A percentile compares a stretch with the other conserved stretches of the same genome.
phyloP scores from a whole-genome alignment of 495 filamentous ascomycete genomes.

The Xylaria acuta region DNA sequence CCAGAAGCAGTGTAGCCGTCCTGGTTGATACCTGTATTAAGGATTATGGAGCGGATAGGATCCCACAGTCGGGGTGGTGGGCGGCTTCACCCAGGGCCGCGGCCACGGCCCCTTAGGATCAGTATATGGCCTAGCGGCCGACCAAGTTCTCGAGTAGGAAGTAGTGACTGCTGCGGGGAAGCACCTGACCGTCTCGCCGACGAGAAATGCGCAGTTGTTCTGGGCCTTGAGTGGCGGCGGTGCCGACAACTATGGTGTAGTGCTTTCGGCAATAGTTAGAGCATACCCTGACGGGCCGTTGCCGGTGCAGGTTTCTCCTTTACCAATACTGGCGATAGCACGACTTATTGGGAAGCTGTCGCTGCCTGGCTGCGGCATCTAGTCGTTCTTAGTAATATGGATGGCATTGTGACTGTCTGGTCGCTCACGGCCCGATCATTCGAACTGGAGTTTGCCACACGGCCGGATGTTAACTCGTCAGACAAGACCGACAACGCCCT shows the following conservation, averaged over 20 bases:
- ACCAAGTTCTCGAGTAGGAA: conserved; percentile 51
- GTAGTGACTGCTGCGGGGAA: conserved; percentile 58
- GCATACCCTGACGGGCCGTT: conserved; percentile 36
- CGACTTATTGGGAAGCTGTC: background rate
- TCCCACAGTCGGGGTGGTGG: too few species aligned
- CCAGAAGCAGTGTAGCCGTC: too few species aligned
- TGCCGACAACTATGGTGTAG: conserved; percentile 57
- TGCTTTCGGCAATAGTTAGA: conserved; percentile 49
- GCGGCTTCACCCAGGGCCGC: too few species aligned
- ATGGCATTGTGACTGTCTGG: conserved; percentile 49
- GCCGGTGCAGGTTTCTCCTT: conserved; percentile 21
- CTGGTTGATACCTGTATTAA: too few species aligned
- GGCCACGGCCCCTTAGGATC: conserved; percentile 51
- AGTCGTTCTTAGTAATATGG: conserved; percentile 35
- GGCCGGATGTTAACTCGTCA: background rate
- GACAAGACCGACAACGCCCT: background rate
- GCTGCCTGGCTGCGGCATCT: background rate
- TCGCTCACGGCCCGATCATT: background rate
- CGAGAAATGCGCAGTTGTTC: conserved; percentile 58
- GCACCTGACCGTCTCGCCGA: conserved; percentile 50
- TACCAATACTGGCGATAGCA: background rate
- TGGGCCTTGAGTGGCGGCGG: conserved; percentile 64
- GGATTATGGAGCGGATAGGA: too few species aligned
- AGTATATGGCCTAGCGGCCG: conserved; percentile 53
- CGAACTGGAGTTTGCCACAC: background rate